Percentiles rank a stretch among this genome's conserved stretches.
Evolutionary conservation across 495 filamentous ascomycete genomes (phyloP).

Genomic region (Penicillium simplicissimum): DNA sequence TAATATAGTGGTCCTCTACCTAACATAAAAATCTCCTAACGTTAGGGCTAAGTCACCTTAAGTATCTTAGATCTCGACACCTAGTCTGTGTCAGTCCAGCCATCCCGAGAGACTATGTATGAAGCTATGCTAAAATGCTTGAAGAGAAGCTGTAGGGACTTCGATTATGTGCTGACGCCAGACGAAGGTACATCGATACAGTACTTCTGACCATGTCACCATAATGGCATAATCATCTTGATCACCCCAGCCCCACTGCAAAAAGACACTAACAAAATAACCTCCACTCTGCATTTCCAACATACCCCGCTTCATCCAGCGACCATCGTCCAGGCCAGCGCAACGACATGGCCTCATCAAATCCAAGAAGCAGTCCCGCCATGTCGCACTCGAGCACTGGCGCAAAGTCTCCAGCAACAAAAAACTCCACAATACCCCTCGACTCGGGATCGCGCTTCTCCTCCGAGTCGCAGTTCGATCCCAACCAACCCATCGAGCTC

Average conservation of each 20-base stretch:
- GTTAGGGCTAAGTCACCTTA: too few species aligned
- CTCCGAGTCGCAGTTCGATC: background rate
- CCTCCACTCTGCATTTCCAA: background rate
- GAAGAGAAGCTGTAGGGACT: background rate
- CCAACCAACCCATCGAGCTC: constrained; percentile 7
- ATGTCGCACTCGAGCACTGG: constrained; percentile 5
- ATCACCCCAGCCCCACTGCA: constrained; percentile 1
- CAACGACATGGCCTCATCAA: background rate
- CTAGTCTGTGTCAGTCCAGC: too few species aligned
- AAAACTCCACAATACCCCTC: background rate
- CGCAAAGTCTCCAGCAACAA: background rate
- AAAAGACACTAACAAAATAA: constrained; percentile 3
- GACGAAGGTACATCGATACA: background rate
- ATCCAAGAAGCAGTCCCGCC: constrained; percentile 1
- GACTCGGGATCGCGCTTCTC: background rate
- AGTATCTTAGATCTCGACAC: too few species aligned
- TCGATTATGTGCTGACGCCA: background rate
- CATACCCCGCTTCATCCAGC: constrained; percentile 4
- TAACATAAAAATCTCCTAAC: too few species aligned
- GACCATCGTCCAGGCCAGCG: background rate
- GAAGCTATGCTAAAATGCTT: too few species aligned
- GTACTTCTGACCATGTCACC: background rate
- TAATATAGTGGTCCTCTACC: too few species aligned
- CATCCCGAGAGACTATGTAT: too few species aligned
- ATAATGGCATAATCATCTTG: background rate